Base-by-base conservation (phyloP, 2,329 filamentous ascomycete genomes). In the Parascedosporium putredinis region DNA sequence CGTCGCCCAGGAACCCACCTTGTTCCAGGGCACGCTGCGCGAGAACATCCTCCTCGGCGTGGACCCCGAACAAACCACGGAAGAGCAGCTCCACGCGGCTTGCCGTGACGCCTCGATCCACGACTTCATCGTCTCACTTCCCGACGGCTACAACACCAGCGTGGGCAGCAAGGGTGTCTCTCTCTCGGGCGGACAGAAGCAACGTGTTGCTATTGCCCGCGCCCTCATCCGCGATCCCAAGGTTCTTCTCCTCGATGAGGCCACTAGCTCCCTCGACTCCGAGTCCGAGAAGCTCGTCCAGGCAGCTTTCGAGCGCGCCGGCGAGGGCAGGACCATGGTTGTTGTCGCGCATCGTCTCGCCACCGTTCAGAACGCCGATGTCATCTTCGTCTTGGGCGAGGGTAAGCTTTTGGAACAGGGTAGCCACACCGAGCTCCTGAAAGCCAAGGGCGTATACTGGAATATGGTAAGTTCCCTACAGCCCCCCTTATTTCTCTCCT, bases 321-420 rank as follows among this genome's bases (percentile, higher is more conserved):
- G 73, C 3, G 71, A 72, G 54, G 76, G 76, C 2, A 67, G 76
- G 6, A 81, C 87, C 2, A 86, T 86, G 53, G 71, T 93, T 3
- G 84, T 85, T 2, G 85, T 93, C 9, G 87, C 87, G 1, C 87
- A 91, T 62, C 73, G 86, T 12, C 69, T 91, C 45, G 83, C 83
- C 0, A 91, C 84, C 10, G 81, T 90, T 18, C 85, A 86, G 62
- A 84, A 89, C 56, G 84, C 86, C 1, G 82, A 91, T 61, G 69
- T 82, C n/a, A 90, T 90, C 38, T 88, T 86, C 57, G 85, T 91
- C 0, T 78, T 93, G 45, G 84, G 84, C 9, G 74, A 81, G 53
- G 79, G 83, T 22, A 75, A 70, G 55, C 66, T 79, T 40, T 58
- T 79, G 9, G 76, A 79, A 60, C 65, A 72, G 59, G 76, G 76